These are phyloP conservation scores for Parmelia sp. DNA, from an alignment of 495 filamentous ascomycete genomes.

Conservation along the genomic window DNA sequence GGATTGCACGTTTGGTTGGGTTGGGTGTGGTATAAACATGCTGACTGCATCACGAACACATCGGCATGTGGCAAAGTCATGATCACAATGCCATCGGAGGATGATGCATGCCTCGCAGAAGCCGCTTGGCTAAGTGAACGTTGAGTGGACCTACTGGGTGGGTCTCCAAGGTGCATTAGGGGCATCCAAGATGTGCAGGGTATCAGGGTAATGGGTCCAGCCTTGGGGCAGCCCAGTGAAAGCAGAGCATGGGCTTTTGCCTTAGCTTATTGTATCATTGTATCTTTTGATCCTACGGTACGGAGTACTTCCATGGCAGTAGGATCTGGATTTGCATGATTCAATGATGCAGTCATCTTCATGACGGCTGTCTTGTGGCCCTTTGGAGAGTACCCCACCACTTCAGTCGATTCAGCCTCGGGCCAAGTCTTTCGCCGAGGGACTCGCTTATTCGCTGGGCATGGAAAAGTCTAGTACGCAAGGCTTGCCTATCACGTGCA, in stretches of 20 bases:
- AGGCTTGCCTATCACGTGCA: background rate
- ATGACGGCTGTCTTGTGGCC: background rate
- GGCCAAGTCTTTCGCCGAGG: background rate
- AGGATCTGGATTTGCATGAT: background rate
- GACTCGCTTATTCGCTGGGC: background rate
- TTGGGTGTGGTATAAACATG: background rate
- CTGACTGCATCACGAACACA: background rate
- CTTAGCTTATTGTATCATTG: background rate
- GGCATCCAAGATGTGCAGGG: background rate
- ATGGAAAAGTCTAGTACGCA: background rate
- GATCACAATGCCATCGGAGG: background rate
- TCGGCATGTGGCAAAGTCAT: background rate
- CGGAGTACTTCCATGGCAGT: background rate
- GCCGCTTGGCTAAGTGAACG: background rate
- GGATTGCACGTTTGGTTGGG: background rate
- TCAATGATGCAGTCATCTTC: background rate
- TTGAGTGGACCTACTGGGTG: background rate
- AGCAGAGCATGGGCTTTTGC: background rate
- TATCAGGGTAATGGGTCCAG: background rate
- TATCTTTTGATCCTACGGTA: background rate
- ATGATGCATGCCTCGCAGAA: conserved; percentile 7
- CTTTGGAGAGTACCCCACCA: no score
- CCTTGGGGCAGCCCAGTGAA: background rate
- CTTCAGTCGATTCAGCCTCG: background rate
- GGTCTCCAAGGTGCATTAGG: conserved; percentile 2